These are phyloP conservation scores for Kwoniella bestiolae DNA, from an alignment of 768 basidiomycete species.

Conservation along the genomic window DNA sequence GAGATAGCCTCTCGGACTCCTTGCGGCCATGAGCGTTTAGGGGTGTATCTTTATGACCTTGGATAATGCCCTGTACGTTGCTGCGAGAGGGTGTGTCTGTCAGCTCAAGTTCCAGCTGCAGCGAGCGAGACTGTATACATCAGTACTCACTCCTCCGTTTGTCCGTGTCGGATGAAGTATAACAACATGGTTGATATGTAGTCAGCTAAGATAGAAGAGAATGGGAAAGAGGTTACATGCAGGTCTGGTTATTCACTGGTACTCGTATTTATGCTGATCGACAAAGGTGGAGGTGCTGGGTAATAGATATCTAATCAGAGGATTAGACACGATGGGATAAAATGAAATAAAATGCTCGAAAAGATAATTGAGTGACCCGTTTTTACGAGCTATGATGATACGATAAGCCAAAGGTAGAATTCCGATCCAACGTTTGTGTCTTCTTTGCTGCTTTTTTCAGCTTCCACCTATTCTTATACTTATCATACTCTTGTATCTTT, in stretches of 20 bases:
- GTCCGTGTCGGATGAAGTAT: constrained; percentile 47
- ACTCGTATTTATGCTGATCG: constrained; percentile 5
- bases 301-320: background rate
- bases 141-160: constrained; percentile 44
- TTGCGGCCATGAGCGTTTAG: constrained; percentile 49
- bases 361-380: constrained; percentile 1
- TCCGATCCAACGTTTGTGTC: background rate
- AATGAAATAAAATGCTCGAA: constrained; percentile 5
- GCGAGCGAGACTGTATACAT: too few relatives aligned
- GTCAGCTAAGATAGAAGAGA: background rate
- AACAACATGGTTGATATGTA: constrained; percentile 32
- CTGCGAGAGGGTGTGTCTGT: too few relatives aligned
- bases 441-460: background rate
- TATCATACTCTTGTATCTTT: background rate
- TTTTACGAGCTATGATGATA: background rate
- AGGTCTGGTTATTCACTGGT: too few relatives aligned
- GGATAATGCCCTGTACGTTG: constrained; percentile 50
- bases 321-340: too few relatives aligned
- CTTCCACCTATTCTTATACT: background rate
- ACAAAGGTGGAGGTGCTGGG: background rate
- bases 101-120: too few relatives aligned
- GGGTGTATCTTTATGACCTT: constrained; percentile 55
- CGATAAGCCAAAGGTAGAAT: too few relatives aligned
- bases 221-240: too few relatives aligned
- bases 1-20: constrained; percentile 41